Evolutionary conservation across 2,329 filamentous ascomycete genomes (phyloP), one percentile per base, ranked within the genome.

Genomic region (Trichophyton rubrum): DNA sequence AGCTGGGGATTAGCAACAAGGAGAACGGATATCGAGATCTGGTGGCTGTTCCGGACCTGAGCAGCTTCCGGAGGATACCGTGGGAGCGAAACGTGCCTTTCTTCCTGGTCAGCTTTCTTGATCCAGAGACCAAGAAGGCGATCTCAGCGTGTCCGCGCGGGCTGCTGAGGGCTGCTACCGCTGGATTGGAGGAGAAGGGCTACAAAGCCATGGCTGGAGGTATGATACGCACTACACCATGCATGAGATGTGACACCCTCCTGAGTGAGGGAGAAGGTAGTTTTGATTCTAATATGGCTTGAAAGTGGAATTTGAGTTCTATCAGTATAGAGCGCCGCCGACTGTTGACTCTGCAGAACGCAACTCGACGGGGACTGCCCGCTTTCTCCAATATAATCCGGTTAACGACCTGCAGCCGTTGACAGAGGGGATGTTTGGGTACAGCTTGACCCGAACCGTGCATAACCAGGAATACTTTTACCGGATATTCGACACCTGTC

Each of bases 401-500:
- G 84, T 87, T 13, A 78, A 86, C 56, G 74, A 84, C n/a, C 81
- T 96, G 7, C 89, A 89, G 0, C 79, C 87, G 24, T 77, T 96
- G 58, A 95, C 91, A 7, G 89, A 95, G 70, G 91, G 91, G 69
- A 96, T 96, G 91, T 96, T 96, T 68, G 91, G 90, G 62, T 96
- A 96, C 78, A 93, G 89, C 64, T 78, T 96, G 65, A 95, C 89
- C 8, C 81, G 90, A 22, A 88, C 91, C 0, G 83, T 91, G 1
- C 89, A 95, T 70, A 96, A 96, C 73, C 85, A 95, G 74, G 89
- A 93, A 47, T 96, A 92, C 76, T 96, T 88, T 76, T 96, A 96
- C 72, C 84, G 87, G 53, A 82, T 96, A 57, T 96, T 89, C 73
- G 84, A 95, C 65, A 82, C 86, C 0, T 95, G 90, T 75, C 80